Evolutionary conservation across 2,329 filamentous ascomycete genomes (phyloP).

Genomic region (Venturia effusa): DNA sequence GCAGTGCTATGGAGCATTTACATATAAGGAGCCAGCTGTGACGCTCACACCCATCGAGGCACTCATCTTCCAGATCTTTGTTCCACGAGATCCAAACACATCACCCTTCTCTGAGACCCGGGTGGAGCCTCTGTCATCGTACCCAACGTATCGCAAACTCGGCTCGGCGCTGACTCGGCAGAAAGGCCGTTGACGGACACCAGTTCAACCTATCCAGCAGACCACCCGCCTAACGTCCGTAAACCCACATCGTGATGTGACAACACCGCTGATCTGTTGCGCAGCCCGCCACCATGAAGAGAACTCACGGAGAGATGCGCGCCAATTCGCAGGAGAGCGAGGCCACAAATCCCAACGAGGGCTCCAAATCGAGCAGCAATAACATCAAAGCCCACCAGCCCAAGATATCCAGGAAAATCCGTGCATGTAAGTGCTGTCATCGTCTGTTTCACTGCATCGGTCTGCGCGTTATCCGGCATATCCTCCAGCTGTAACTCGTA

Average conservation of each 20-base stretch:
- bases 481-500: too few species aligned
- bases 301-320: conserved; percentile 10
- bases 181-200: background rate
- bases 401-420: conserved; percentile 13
- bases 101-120: background rate
- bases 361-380: background rate
- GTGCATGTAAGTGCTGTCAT: conserved; percentile 10
- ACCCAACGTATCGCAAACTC: background rate
- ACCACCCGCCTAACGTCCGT: background rate
- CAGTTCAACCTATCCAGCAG: background rate
- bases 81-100: background rate
- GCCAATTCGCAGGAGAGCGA: background rate
- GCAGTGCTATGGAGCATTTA: background rate
- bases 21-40: background rate
- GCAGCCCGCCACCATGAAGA: conserved; percentile 6
- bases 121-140: background rate
- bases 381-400: conserved; percentile 7
- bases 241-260: background rate
- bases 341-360: background rate
- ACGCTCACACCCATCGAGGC: background rate
- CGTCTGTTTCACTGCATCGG: background rate
- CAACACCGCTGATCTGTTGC: background rate
- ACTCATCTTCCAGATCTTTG: background rate
- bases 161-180: background rate
- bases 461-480: background rate